These are phyloP conservation scores for Lycium ferocissimum DNA, from an alignment of 257 asterid genomes.

Conservation along the genomic window DNA sequence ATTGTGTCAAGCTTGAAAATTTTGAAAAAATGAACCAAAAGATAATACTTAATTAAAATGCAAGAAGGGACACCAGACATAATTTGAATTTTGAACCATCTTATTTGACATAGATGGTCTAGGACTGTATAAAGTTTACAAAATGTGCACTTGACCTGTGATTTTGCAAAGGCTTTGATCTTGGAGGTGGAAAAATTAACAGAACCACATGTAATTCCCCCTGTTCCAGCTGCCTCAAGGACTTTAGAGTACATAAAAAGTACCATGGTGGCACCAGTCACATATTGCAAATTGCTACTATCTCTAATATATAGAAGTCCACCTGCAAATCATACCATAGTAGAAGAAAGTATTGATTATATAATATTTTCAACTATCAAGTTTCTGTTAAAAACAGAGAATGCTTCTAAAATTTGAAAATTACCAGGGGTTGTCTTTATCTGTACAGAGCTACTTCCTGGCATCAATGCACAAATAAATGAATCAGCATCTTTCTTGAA, in stretches of 20 bases:
- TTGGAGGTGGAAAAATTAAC: slow-evolving; percentile 45
- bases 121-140: background rate
- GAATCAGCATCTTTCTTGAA: slow-evolving; percentile 70
- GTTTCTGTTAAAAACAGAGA: background rate
- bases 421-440: slow-evolving; percentile 80
- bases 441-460: slow-evolving; percentile 68
- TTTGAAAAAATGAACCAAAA: too few relatives aligned
- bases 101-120: too few relatives aligned
- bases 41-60: too few relatives aligned
- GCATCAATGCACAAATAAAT: slow-evolving; percentile 78
- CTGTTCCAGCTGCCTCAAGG: slow-evolving; percentile 44
- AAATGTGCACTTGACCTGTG: slow-evolving; percentile 52
- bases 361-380: background rate
- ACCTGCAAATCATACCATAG: slow-evolving; percentile 52
- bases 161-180: slow-evolving; percentile 71
- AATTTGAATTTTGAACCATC: too few relatives aligned
- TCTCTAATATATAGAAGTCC: slow-evolving; percentile 74
- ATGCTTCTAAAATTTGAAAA: too few relatives aligned
- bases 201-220: slow-evolving; percentile 64
- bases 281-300: slow-evolving; percentile 76
- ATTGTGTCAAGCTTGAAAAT: too few relatives aligned
- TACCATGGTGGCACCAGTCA: slow-evolving; percentile 59
- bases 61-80: too few relatives aligned
- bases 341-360: background rate
- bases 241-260: slow-evolving; percentile 60